These are phyloP conservation scores for Pythium aristosporum DNA, from an alignment of 352 stramenopile species.

Conservation along the genomic window DNA sequence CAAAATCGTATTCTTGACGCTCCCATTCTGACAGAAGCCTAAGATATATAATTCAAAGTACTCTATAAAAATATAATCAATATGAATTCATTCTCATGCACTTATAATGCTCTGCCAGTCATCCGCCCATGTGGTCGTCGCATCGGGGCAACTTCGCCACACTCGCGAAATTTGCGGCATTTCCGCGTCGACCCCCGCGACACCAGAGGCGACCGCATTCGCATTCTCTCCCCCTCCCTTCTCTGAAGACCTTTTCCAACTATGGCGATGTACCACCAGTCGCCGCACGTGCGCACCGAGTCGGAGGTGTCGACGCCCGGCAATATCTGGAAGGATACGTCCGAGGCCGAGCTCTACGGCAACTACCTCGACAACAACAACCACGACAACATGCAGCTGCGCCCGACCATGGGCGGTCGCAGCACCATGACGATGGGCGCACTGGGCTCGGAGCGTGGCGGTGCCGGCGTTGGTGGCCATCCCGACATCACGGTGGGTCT, in stretches of 20 bases:
- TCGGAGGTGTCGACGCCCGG: conserved; percentile 14
- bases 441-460: background rate
- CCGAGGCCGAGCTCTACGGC: conserved; percentile 68
- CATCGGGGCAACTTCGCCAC: background rate
- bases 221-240: background rate
- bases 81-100: background rate
- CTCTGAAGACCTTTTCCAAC: background rate
- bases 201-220: background rate
- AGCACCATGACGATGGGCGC: conserved; percentile 29
- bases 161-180: background rate
- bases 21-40: background rate
- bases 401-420: conserved; percentile 34
- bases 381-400: conserved; percentile 34
- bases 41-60: background rate
- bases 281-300: conserved; percentile 11
- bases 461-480: conserved; percentile 26
- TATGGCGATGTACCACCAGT: conserved; percentile 11
- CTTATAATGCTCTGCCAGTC: background rate
- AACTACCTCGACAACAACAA: conserved; percentile 53
- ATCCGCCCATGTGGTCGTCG: background rate
- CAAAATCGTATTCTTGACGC: background rate
- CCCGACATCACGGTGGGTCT: conserved; percentile 77
- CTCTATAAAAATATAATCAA: background rate
- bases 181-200: background rate
- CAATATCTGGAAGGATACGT: conserved; percentile 70